phyloP scores from a whole-genome alignment of 768 basidiomycete species.

The Rhizopogon vulgaris region DNA sequence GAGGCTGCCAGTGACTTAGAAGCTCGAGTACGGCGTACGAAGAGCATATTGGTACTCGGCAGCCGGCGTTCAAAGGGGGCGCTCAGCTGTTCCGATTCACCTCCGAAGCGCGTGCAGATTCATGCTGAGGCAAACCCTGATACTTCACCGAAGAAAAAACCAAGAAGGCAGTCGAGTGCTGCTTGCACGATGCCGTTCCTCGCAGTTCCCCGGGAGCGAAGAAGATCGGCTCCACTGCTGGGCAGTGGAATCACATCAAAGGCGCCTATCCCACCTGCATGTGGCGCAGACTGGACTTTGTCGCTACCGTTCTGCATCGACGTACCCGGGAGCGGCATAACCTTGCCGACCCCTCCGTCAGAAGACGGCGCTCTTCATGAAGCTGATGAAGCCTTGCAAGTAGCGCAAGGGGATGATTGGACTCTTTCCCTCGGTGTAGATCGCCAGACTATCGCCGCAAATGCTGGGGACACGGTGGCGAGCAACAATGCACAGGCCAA shows the following conservation, averaged over 20 bases:
- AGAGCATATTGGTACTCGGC: conserved; percentile 26
- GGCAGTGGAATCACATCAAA: conserved; percentile 1
- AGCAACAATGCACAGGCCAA: neutral
- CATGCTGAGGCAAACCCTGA: conserved; percentile 17
- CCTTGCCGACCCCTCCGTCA: neutral
- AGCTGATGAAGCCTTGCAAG: conserved; percentile 5
- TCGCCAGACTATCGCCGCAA: conserved; percentile 15
- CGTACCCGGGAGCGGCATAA: conserved; percentile 13
- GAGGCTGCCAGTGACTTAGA: conserved; percentile 18
- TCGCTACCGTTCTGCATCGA: conserved; percentile 26
- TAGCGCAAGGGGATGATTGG: conserved; percentile 19
- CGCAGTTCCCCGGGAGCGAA: conserved; percentile 22
- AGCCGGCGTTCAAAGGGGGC: conserved; percentile 17
- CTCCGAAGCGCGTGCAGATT: conserved; percentile 23
- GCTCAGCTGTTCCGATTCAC: conserved; percentile 5
- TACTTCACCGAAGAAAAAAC: conserved; percentile 7
- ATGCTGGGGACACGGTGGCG: neutral
- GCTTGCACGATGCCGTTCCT: conserved; percentile 2
- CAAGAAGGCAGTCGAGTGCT: conserved; percentile 22
- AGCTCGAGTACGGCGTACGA: conserved; percentile 12
- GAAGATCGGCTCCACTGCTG: conserved; percentile 24
- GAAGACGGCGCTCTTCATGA: conserved; percentile 3
- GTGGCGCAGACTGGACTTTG: conserved; percentile 21
- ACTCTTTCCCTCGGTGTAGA: conserved; percentile 22
- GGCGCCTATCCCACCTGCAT: neutral